Conservation (phyloP, 257 asterid genomes). For the Solanum arcanum region DNA sequence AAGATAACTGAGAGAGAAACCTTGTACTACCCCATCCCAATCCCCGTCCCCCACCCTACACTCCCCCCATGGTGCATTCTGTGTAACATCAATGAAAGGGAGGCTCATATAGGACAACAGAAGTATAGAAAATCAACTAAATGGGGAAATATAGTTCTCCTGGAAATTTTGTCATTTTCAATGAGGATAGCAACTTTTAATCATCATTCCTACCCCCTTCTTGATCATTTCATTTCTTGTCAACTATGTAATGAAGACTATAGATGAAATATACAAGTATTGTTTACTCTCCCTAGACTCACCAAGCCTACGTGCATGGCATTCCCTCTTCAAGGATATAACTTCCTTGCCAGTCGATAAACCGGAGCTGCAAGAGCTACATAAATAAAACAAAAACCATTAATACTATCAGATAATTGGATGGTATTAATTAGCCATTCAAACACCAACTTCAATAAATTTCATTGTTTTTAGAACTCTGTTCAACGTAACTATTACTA, state of each 20-base stretch:
- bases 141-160: background rate
- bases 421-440: background rate
- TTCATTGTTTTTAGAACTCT: background rate
- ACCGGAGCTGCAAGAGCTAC: constrained; percentile 63
- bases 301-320: constrained; percentile 64
- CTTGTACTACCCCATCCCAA: background rate
- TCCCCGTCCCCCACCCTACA: background rate
- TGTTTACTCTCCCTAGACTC: constrained; percentile 5
- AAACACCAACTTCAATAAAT: background rate
- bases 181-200: background rate
- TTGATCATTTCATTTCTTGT: background rate
- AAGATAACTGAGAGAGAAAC: background rate
- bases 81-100: background rate
- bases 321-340: constrained; percentile 42
- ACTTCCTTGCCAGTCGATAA: constrained; percentile 56
- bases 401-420: background rate
- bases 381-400: background rate
- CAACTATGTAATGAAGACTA: background rate
- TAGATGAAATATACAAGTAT: background rate
- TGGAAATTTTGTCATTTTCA: background rate
- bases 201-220: background rate
- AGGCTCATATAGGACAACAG: background rate
- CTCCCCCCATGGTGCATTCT: background rate
- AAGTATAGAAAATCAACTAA: background rate
- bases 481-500: background rate